Evolutionary conservation across 169 alveolate species (phyloP).

Genomic region (Plasmodium chabaudi): DNA sequence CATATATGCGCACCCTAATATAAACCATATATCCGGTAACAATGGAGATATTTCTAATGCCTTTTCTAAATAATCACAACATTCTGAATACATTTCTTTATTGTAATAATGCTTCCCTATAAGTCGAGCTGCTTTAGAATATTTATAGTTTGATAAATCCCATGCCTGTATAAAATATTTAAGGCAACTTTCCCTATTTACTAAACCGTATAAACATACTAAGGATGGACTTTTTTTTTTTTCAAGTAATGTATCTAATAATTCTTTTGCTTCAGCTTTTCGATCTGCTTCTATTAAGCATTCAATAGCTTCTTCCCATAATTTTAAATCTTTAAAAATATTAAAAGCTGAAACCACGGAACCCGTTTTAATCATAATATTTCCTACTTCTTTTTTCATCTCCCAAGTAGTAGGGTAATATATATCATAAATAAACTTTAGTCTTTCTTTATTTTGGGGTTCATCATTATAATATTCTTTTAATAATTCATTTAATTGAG

Average conservation of each 20-base stretch:
- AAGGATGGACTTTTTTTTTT: slow-evolving; percentile 78
- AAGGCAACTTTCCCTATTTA: slow-evolving; percentile 77
- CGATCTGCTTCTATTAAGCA: slow-evolving; percentile 83
- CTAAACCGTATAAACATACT: slow-evolving; percentile 80
- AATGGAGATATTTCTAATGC: slow-evolving; percentile 83
- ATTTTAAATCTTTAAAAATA: slow-evolving; percentile 81
- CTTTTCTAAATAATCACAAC: slow-evolving; percentile 77
- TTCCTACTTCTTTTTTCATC: slow-evolving; percentile 81
- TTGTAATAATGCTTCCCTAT: slow-evolving; percentile 81
- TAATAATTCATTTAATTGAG: slow-evolving; percentile 81
- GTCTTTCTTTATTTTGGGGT: slow-evolving; percentile 71
- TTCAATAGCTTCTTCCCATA: slow-evolving; percentile 87
- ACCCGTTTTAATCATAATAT: slow-evolving; percentile 81
- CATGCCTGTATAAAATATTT: slow-evolving; percentile 83
- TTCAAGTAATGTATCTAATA: slow-evolving; percentile 77
- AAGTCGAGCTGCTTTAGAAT: slow-evolving; percentile 85
- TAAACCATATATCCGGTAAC: slow-evolving; percentile 79
- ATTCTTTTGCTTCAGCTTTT: slow-evolving; percentile 83
- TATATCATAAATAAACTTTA: slow-evolving; percentile 79
- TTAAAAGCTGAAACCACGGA: slow-evolving; percentile 82
- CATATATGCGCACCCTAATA: slow-evolving; percentile 84
- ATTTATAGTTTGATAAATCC: slow-evolving; percentile 79
- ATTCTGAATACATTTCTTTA: slow-evolving; percentile 73
- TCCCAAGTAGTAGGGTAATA: slow-evolving; percentile 84
- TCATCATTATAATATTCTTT: slow-evolving; percentile 74